Percentiles rank a stretch among this genome's conserved stretches.
phyloP scores from a whole-genome alignment of 2,329 filamentous ascomycete genomes.

The Aspergillus piperis region DNA sequence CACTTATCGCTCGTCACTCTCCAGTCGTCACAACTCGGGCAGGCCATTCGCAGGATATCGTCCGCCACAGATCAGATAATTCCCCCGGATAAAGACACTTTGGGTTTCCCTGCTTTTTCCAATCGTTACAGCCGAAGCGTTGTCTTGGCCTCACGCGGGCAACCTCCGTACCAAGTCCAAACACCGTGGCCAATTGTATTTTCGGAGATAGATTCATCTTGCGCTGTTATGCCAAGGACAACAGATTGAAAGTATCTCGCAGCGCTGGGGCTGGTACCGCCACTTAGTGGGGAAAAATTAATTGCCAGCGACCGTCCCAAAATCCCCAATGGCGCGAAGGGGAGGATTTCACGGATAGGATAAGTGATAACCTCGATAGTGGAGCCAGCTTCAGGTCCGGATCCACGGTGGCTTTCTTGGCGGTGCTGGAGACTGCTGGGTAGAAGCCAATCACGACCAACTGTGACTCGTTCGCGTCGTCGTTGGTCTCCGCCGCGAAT shows the following conservation, averaged over 20 bases:
- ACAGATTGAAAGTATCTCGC: background rate
- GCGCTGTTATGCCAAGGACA: background rate
- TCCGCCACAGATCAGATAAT: conserved; percentile 4
- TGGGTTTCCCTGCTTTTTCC: background rate
- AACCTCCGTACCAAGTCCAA: background rate
- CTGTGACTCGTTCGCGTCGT: background rate
- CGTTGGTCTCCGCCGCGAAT: background rate
- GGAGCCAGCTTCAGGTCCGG: background rate
- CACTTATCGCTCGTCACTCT: background rate
- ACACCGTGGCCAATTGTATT: background rate
- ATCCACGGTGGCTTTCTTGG: conserved; percentile 14
- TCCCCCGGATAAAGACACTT: background rate
- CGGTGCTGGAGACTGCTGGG: conserved; percentile 2
- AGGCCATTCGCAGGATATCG: background rate
- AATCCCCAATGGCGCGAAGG: background rate
- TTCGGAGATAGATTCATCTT: background rate
- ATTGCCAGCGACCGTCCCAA: background rate
- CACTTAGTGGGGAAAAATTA: background rate
- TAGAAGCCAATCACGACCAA: background rate
- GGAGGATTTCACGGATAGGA: background rate
- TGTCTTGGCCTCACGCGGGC: background rate
- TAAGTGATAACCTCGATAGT: background rate
- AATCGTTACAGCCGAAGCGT: background rate
- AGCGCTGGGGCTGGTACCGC: background rate
- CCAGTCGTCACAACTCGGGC: background rate